phyloP scores from a whole-genome alignment of 2,329 filamentous ascomycete genomes.

The Cladophialophora yegresii region DNA sequence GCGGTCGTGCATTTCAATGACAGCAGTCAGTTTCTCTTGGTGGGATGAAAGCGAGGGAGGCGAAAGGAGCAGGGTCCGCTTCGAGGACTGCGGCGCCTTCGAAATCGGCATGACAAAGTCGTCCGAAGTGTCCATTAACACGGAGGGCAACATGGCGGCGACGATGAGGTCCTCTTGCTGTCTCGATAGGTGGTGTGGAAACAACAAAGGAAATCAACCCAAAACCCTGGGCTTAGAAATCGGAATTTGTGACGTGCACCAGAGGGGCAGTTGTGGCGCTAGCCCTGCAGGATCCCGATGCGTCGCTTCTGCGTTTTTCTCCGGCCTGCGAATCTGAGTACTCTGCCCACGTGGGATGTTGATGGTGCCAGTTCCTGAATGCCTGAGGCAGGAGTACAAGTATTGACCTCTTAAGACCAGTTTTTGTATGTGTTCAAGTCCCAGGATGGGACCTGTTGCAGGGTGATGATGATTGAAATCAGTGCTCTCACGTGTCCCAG shows the following conservation, averaged over 20 bases:
- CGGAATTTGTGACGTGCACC: conserved; percentile 8
- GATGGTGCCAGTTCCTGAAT: conserved; percentile 11
- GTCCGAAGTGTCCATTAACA: conserved; percentile 59
- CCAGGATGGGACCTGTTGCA: background rate
- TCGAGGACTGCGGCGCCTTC: conserved; percentile 36
- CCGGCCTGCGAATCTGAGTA: background rate
- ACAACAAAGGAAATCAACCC: conserved; percentile 7
- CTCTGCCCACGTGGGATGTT: conserved; percentile 1
- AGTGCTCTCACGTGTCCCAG: conserved; percentile 14
- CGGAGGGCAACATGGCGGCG: conserved; percentile 46
- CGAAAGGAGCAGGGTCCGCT: conserved; percentile 78
- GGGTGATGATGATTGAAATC: background rate
- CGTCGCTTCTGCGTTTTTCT: background rate
- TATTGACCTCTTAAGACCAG: background rate
- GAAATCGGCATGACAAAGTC: conserved; percentile 51
- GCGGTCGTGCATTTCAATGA: conserved; percentile 74
- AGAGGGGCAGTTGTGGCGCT: conserved; percentile 13
- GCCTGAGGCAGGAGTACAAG: background rate
- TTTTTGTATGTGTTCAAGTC: background rate
- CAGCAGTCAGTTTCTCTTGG: conserved; percentile 70
- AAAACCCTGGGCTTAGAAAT: conserved; percentile 27
- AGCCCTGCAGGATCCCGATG: background rate
- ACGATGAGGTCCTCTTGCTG: background rate
- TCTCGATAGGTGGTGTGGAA: conserved; percentile 4
- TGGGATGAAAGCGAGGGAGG: conserved; percentile 87